Evolutionary conservation across 2,329 filamentous ascomycete genomes (phyloP).

Genomic region (Aureobasidium sp.): DNA sequence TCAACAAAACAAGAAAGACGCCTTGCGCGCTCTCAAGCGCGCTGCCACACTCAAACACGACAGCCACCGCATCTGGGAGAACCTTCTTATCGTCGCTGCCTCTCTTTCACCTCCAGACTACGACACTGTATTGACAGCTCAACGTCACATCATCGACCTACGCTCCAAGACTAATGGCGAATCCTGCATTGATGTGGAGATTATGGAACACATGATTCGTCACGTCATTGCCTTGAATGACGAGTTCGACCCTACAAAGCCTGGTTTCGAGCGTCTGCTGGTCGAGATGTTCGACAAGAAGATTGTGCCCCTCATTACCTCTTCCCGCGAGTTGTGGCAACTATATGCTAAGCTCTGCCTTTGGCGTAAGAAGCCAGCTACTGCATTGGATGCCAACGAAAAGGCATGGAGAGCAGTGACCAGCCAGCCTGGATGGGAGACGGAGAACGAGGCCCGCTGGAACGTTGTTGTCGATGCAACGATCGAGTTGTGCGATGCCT

Average conservation of each 20-base stretch:
- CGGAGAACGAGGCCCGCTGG: constrained; percentile 58
- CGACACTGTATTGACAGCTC: constrained; percentile 64
- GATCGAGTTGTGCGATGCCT: constrained; percentile 69
- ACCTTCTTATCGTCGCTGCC: constrained; percentile 79
- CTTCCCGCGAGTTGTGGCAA: constrained; percentile 66
- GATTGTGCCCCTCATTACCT: constrained; percentile 77
- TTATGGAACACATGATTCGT: constrained; percentile 63
- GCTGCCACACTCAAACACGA: constrained; percentile 76
- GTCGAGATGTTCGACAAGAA: constrained; percentile 65
- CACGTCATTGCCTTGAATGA: constrained; percentile 52
- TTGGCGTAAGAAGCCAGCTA: constrained; percentile 62
- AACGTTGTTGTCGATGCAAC: constrained; percentile 67
- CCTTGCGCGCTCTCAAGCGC: constrained; percentile 77
- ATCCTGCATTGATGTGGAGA: constrained; percentile 63
- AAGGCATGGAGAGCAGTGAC: constrained; percentile 76
- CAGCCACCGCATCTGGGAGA: constrained; percentile 94
- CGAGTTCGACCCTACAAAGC: constrained; percentile 34
- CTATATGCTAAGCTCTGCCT: constrained; percentile 62
- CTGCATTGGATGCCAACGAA: constrained; percentile 75
- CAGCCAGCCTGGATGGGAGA: constrained; percentile 45
- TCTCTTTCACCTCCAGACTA: constrained; percentile 69
- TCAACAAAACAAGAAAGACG: constrained; percentile 58
- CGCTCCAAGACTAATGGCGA: constrained; percentile 60
- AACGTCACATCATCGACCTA: constrained; percentile 67
- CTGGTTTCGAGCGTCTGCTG: constrained; percentile 52